Percentiles rank a stretch among this genome's conserved stretches.
phyloP scores from a whole-genome alignment of 2,329 filamentous ascomycete genomes.

The Tothia fuscella region DNA sequence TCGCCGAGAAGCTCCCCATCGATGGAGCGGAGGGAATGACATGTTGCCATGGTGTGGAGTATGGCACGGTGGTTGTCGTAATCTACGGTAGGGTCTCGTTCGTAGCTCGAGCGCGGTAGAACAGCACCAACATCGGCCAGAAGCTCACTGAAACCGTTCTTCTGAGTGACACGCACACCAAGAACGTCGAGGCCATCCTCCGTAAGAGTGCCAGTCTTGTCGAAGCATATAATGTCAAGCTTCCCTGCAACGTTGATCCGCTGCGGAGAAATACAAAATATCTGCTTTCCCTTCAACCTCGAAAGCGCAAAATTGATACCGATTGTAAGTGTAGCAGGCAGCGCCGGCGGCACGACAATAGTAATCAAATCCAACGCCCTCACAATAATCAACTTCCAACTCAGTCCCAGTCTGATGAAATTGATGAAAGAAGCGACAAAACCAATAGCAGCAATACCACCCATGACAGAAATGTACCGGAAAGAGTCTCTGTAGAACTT shows the following conservation, averaged over 20 bases:
- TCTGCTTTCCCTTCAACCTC: slow-evolving; percentile 74
- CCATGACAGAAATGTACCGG: slow-evolving; percentile 96
- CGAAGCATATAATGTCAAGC: slow-evolving; percentile 91
- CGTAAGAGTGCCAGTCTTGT: slow-evolving; percentile 96
- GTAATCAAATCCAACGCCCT: slow-evolving; percentile 91
- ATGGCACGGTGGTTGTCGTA: slow-evolving; percentile 56
- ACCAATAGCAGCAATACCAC: slow-evolving; percentile 66
- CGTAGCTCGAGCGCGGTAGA: slow-evolving; percentile 41
- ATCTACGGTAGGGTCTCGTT: slow-evolving; percentile 48
- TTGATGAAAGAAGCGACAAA: slow-evolving; percentile 89
- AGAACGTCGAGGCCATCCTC: slow-evolving; percentile 93
- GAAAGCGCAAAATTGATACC: slow-evolving; percentile 90
- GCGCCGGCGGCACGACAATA: slow-evolving; percentile 88
- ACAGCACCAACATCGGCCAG: slow-evolving; percentile 52
- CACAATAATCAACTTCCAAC: slow-evolving; percentile 84
- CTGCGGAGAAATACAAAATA: slow-evolving; percentile 97
- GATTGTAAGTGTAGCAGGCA: slow-evolving; percentile 90
- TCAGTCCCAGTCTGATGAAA: slow-evolving; percentile 71
- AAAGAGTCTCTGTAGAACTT: slow-evolving; percentile 98
- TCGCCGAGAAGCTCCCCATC: slow-evolving; percentile 86
- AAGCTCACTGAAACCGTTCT: slow-evolving; percentile 62
- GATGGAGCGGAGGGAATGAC: slow-evolving; percentile 77
- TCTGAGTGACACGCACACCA: slow-evolving; percentile 67
- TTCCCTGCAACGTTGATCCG: slow-evolving; percentile 95
- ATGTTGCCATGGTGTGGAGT: slow-evolving; percentile 93